These are phyloP conservation scores for Diutina mesorugosa DNA, from an alignment of 1,139 yeast genomes.

Conservation along the genomic window DNA sequence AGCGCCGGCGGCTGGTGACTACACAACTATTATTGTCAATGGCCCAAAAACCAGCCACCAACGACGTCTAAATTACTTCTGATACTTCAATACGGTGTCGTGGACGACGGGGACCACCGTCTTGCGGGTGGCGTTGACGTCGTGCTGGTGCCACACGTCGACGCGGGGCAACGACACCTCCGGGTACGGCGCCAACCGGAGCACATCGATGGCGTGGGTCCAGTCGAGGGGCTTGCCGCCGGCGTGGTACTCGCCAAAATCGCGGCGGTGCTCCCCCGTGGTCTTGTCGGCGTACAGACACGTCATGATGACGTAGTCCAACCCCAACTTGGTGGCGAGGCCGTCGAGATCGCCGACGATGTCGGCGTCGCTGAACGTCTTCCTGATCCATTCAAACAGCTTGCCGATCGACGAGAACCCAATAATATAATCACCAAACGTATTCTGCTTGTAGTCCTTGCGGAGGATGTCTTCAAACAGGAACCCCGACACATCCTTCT, in stretches of 20 bases:
- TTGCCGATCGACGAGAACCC: conserved; percentile 74
- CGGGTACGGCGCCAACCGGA: conserved; percentile 4
- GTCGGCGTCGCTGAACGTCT: conserved; percentile 16
- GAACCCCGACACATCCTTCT: conserved; percentile 52
- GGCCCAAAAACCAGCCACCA: not conserved
- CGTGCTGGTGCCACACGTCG: conserved; percentile 35
- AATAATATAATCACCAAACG: conserved; percentile 23
- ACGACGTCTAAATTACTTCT: not conserved
- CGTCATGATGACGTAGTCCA: conserved; percentile 40
- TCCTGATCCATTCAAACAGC: conserved; percentile 44
- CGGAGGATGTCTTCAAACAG: conserved; percentile 46
- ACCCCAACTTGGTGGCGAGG: conserved; percentile 21
- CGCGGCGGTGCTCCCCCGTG: conserved; percentile 37
- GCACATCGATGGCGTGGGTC: conserved; percentile 6
- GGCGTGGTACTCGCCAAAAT: conserved; percentile 32
- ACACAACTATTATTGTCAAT: not conserved
- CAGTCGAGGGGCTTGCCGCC: conserved; percentile 13
- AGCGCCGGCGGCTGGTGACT: not conserved
- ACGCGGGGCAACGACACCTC: conserved; percentile 6
- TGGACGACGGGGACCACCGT: conserved; percentile 66
- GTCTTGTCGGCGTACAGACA: conserved; percentile 6
- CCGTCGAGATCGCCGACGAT: conserved; percentile 24
- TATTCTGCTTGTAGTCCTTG: conserved; percentile 77
- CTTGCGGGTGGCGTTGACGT: conserved; percentile 59
- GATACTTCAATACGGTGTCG: conserved; percentile 10